These are phyloP conservation scores for Gynochthodes officinalis DNA, from an alignment of 257 asterid species.

Conservation along the genomic window DNA sequence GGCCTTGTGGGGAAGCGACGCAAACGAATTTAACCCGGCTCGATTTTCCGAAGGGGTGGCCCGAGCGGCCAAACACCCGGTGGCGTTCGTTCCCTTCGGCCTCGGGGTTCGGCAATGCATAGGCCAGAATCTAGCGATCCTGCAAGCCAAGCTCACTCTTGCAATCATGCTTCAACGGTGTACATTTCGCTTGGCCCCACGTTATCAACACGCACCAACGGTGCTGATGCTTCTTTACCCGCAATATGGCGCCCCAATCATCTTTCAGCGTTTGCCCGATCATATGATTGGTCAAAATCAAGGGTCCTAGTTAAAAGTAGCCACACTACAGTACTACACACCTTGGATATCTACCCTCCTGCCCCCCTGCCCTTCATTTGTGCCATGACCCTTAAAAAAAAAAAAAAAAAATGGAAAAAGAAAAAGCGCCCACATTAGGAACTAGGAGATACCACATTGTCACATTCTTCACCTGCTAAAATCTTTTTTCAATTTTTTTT, in stretches of 20 bases:
- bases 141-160: conserved; percentile 40
- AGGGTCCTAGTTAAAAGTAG: conserved; percentile 2
- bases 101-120: conserved; percentile 48
- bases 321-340: no score
- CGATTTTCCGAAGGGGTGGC: conserved; percentile 40
- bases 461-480: conserved; percentile 7
- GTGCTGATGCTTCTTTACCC: conserved; percentile 50
- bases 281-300: conserved; percentile 15
- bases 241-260: conserved; percentile 44
- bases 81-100: conserved; percentile 42
- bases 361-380: neutral
- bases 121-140: conserved; percentile 38
- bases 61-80: conserved; percentile 38
- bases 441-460: conserved; percentile 15
- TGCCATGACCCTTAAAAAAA: conserved; percentile 9
- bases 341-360: neutral
- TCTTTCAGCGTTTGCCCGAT: conserved; percentile 28
- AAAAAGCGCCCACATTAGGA: conserved; percentile 9
- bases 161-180: conserved; percentile 39
- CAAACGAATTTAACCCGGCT: conserved; percentile 39
- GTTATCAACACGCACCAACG: conserved; percentile 43
- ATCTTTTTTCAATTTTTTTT: neutral
- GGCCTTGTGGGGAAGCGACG: conserved; percentile 40
- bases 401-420: conserved; percentile 4
- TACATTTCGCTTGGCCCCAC: conserved; percentile 32